Base-by-base conservation (phyloP, 2,329 filamentous ascomycete genomes). In the Epichloe coenophiala region DNA sequence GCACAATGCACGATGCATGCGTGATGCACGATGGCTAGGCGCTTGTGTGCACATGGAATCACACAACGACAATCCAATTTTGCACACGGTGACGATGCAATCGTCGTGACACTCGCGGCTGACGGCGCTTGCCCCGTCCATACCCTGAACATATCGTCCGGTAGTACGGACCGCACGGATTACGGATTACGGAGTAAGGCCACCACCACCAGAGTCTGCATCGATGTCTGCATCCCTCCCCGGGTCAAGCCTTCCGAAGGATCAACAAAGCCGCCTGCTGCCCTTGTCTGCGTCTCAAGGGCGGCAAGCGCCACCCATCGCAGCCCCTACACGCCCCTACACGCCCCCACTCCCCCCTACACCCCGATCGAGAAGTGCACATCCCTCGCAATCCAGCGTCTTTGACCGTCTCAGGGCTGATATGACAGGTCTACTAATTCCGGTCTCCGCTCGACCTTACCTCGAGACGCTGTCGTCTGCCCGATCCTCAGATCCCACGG, bases 391-490 rank as follows among this genome's bases (percentile, higher is more conserved):
- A 56, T 54, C 57, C n/a, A 57, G 54, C 54, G 41, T 53, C 19
- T 48, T 50, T 49, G 47, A 46, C 51, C 57, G 62, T 62, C 58
- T 63, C 58, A 63, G 58, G 60, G 15, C 35, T 40, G 58, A 66
- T 65, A 60, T 65, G 63, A 66, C 63, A 66, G 57, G 64, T 66
- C 64, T 65, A 51, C 58, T 60, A 56, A 55, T 51, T 12, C 43
- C 35, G 13, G 37, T n/a, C 54, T 55, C 51, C 54, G 54, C 51
- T 56, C 55, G 53, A 50, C 21, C 43, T 47, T 42, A 37, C 31
- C 41, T 58, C 51, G 52, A 61, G 50, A 57, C 40, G 50, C 58
- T 53, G 46, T 59, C 54, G 53, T 55, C 54, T 57, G 58, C 58
- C 54, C 56, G 36, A 63, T 63, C 58, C 57, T 56, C 56, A 57